Percentiles rank a stretch among this genome's conserved stretches.
phyloP scores from a whole-genome alignment of 179 eudicot species.

The Spinacia oleracea region DNA sequence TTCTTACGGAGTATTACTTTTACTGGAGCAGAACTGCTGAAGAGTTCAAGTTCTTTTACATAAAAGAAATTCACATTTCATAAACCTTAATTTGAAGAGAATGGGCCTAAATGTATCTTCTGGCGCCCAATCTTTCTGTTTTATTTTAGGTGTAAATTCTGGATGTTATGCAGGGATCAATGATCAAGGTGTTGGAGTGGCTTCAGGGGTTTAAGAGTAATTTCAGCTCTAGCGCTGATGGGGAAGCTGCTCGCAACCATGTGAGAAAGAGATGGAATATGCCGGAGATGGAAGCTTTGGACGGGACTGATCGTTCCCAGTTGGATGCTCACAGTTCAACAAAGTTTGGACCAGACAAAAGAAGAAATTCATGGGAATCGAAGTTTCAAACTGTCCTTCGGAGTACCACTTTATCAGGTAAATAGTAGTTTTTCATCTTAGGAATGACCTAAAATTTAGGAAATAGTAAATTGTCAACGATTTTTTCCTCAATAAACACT shows the following conservation, averaged over 20 bases:
- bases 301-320: conserved; percentile 28
- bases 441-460: not conserved
- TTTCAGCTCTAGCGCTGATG: conserved; percentile 26
- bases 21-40: not conserved
- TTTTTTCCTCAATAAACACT: not conserved
- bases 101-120: not conserved
- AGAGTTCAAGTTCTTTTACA: not conserved
- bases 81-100: not conserved
- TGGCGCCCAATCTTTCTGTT: not conserved
- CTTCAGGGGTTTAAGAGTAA: conserved; percentile 32
- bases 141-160: not conserved
- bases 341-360: conserved; percentile 35
- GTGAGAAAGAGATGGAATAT: conserved; percentile 43
- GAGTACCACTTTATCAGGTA: conserved; percentile 35
- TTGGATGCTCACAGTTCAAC: conserved; percentile 28
- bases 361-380: conserved; percentile 39
- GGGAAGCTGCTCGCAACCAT: conserved; percentile 28
- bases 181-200: conserved; percentile 44
- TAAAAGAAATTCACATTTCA: not conserved
- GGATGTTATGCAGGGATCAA: conserved; percentile 37
- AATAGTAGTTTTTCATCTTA: not conserved
- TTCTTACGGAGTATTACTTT: not conserved
- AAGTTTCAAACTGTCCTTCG: conserved; percentile 41
- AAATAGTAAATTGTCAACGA: not conserved
- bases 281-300: conserved; percentile 35